Base-by-base conservation (phyloP, 2,329 filamentous ascomycete species). In the Alternaria solani region DNA sequence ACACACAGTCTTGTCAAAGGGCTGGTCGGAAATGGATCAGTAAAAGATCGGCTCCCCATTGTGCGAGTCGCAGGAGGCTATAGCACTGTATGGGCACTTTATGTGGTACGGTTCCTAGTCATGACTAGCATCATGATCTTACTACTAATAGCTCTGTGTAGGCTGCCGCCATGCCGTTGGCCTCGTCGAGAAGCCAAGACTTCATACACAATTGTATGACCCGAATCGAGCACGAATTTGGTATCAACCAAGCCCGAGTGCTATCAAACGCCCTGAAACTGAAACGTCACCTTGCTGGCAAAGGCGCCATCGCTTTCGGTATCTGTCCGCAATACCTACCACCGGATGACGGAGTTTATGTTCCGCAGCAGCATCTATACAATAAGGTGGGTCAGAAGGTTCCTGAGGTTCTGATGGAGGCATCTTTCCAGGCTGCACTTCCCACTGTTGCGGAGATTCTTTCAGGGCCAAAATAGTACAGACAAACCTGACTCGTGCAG, bases 191-290 rank as follows among this genome's bases (percentile, higher is more conserved):
- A 14, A 66, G 64, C 16, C 73, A 75, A 43, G 62, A 67, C n/a
- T 78, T 64, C 39, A 63, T 72, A 0, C 28, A 70, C 7, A 54
- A 46, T 2, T 69, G 89, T 9, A 80, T 92, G 59, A 87, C 89
- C 77, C 84, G 89, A 73, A 90, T 91, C 68, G 87, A 87, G 64
- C 86, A 43, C 5, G 73, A 76, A 28, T 77, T 77, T 52, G 76
- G 76, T 0, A 71, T 78, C 46, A 73, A 71, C 9, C 75, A 78
- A 41, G 74, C 73, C 2, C 67, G 61, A n/a, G 66, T 78, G 5
- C 60, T 78, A 26, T 67, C 65, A 0, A 61, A 62, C 11, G 68
- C 72, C 2, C 42, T 78, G 52, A 42, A 49, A 34, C 18, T 64
- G 18, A 76, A 72, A 64, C 63, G 65, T 0, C 26, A 61, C 5